Percentiles rank a stretch among this genome's conserved stretches.
phyloP scores from a whole-genome alignment of 1,139 yeast genomes.

The Saccharomycopsis hybrid region DNA sequence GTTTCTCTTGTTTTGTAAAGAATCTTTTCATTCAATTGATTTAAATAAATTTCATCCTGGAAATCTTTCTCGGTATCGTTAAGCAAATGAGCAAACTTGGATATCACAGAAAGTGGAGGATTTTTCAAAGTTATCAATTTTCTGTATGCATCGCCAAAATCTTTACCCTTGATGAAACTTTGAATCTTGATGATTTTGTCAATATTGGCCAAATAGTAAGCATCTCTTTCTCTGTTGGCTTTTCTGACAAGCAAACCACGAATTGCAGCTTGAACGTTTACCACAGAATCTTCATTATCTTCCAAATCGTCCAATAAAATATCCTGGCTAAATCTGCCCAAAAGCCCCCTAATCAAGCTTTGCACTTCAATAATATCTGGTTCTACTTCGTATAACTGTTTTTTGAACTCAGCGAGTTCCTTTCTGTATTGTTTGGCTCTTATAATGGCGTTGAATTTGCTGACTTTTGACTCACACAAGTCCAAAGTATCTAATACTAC shows the following conservation, averaged over 20 bases:
- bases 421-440: slow-evolving; percentile 28
- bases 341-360: slow-evolving; percentile 39
- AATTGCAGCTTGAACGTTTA: slow-evolving; percentile 33
- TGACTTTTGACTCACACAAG: slow-evolving; percentile 22
- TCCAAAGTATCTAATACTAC: slow-evolving; percentile 15
- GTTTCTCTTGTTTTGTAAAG: slow-evolving; percentile 56
- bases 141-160: slow-evolving; percentile 67
- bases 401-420: slow-evolving; percentile 4
- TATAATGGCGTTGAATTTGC: slow-evolving; percentile 29
- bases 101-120: slow-evolving; percentile 74
- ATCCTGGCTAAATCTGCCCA: slow-evolving; percentile 45
- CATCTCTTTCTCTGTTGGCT: slow-evolving; percentile 33
- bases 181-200: slow-evolving; percentile 65
- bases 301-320: slow-evolving; percentile 46
- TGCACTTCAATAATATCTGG: slow-evolving; percentile 31
- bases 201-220: slow-evolving; percentile 50
- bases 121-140: slow-evolving; percentile 61
- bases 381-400: neutral
- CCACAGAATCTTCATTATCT: slow-evolving; percentile 29
- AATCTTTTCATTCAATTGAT: slow-evolving; percentile 61
- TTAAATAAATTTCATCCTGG: slow-evolving; percentile 67
- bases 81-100: slow-evolving; percentile 69
- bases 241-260: slow-evolving; percentile 31
- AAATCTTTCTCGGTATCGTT: slow-evolving; percentile 73
- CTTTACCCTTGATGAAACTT: slow-evolving; percentile 60